A percentile compares a stretch with the other conserved stretches of the same genome.
Evolutionary conservation across 257 asterid genomes (phyloP).

Genomic region (Plantago elongata): DNA sequence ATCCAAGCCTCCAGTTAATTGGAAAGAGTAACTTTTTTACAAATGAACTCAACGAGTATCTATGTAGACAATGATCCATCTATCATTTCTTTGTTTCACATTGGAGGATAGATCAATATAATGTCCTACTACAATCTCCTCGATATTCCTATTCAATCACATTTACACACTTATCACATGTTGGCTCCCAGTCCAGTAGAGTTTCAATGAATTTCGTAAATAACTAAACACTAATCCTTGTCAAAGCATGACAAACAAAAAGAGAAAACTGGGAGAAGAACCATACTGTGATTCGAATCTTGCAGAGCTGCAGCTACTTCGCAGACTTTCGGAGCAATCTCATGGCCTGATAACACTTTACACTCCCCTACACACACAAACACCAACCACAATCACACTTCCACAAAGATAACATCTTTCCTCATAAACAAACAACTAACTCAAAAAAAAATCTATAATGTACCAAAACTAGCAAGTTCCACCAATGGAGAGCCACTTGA

Average conservation of each 20-base stretch:
- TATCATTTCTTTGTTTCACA: background rate
- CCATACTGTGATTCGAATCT: slow-evolving; percentile 55
- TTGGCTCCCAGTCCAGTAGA: background rate
- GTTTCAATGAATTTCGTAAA: background rate
- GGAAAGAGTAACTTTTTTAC: background rate
- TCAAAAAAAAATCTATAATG: background rate
- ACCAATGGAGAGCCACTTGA: slow-evolving; percentile 56
- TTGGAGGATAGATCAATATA: background rate
- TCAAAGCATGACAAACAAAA: slow-evolving; percentile 5
- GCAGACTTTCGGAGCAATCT: slow-evolving; percentile 38
- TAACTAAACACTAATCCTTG: no score
- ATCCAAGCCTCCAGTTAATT: slow-evolving; percentile 4
- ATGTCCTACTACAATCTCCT: background rate
- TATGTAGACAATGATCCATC: background rate
- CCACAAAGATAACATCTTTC: background rate
- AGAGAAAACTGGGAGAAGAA: background rate
- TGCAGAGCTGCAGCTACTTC: slow-evolving; percentile 50
- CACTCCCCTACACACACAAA: slow-evolving; percentile 41
- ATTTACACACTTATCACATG: background rate
- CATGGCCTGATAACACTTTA: slow-evolving; percentile 48
- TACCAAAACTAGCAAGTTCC: slow-evolving; percentile 49
- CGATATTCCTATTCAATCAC: slow-evolving; percentile 6
- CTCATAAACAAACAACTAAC: background rate
- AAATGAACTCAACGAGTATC: no score
- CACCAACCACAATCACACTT: background rate